A percentile compares a stretch with the other conserved stretches of the same genome.
These are phyloP conservation scores for Kodamaea kakaduensis DNA, from an alignment of 805 yeast genomes.

Conservation along the genomic window DNA sequence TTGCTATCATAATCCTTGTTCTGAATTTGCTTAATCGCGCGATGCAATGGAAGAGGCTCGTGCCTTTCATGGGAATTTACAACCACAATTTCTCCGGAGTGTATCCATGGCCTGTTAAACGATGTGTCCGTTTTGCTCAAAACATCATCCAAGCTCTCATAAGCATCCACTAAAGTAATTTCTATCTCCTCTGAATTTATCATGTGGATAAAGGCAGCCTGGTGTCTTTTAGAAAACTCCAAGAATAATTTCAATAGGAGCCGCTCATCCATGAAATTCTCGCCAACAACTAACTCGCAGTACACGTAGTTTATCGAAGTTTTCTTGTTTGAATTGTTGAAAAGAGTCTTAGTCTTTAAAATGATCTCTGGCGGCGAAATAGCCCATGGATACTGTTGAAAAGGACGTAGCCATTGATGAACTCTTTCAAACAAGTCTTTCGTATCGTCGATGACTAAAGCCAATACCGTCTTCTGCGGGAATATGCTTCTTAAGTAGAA, in stretches of 20 bases:
- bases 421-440: conserved; percentile 12
- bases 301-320: conserved; percentile 25
- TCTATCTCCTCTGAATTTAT: conserved; percentile 10
- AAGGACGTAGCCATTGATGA: conserved; percentile 16
- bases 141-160: conserved; percentile 45
- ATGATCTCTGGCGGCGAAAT: conserved; percentile 7
- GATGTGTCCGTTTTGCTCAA: conserved; percentile 49
- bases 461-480: conserved; percentile 1
- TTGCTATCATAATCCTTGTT: conserved; percentile 5
- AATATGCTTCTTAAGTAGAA: conserved; percentile 3
- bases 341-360: not conserved
- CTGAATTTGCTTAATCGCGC: conserved; percentile 10
- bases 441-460: not conserved
- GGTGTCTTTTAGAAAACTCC: conserved; percentile 25
- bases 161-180: conserved; percentile 41
- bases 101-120: conserved; percentile 51
- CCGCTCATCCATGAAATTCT: conserved; percentile 42
- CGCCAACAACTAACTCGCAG: conserved; percentile 44
- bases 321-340: conserved; percentile 2
- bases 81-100: conserved; percentile 31
- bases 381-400: conserved; percentile 26
- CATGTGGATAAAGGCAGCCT: conserved; percentile 8
- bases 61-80: conserved; percentile 6
- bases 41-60: conserved; percentile 5
- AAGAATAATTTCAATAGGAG: conserved; percentile 39